phyloP scores from a whole-genome alignment of 164 flowering plant genomes.

The Warburgia ugandensis region DNA sequence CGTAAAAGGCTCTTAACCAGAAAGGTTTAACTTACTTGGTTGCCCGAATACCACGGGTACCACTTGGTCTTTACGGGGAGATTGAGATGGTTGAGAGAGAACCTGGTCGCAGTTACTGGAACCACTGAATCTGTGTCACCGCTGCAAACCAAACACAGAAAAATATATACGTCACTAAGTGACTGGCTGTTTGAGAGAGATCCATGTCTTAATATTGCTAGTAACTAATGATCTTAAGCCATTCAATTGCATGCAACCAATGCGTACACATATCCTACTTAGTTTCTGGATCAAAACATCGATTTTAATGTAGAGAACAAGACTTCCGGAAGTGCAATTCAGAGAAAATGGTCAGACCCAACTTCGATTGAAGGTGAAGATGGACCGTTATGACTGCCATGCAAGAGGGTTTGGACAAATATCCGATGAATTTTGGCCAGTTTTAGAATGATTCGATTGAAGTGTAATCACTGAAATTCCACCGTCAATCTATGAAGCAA shows the following conservation, averaged over 20 bases:
- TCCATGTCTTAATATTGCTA: background rate
- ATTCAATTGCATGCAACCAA: too few species aligned
- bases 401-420: too few species aligned
- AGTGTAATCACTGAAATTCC: background rate
- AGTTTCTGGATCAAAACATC: too few species aligned
- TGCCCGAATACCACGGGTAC: slow-evolving; percentile 80
- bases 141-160: too few species aligned
- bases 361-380: slow-evolving; percentile 1
- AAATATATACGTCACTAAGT: background rate
- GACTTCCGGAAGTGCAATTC: background rate
- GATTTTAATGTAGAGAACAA: too few species aligned
- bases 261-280: too few species aligned
- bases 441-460: too few species aligned
- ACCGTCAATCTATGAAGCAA: background rate
- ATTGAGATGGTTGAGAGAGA: slow-evolving; percentile 65
- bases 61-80: slow-evolving; percentile 52
- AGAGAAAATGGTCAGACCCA: background rate
- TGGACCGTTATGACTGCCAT: too few species aligned
- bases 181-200: background rate
- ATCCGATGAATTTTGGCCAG: too few species aligned
- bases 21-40: slow-evolving; percentile 39
- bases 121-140: slow-evolving; percentile 93
- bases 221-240: too few species aligned
- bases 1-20: background rate
- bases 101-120: slow-evolving; percentile 92